Conservation (phyloP, 2,329 filamentous ascomycete species). For the Emmonsiellopsis sp. region DNA sequence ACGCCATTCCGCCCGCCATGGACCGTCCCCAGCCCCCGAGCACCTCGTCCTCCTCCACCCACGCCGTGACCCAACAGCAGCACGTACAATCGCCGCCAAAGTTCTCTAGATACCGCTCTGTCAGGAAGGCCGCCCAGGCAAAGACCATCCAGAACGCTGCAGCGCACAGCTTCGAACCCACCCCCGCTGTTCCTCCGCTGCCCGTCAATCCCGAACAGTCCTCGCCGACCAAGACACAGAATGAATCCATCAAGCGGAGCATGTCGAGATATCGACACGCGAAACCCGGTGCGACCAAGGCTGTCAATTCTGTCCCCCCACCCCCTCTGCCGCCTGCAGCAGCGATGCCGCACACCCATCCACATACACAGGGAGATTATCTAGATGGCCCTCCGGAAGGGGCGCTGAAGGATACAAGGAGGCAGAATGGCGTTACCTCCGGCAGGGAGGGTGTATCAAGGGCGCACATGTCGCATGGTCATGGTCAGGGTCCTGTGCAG, state of each 20-base stretch:
- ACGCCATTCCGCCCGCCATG: background rate
- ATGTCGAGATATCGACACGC: conserved; percentile 31
- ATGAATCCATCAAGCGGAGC: conserved; percentile 23
- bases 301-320: conserved; percentile 7
- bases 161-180: background rate
- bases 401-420: background rate
- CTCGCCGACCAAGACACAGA: conserved; percentile 12
- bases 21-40: background rate
- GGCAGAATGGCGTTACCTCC: background rate
- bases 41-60: background rate
- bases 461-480: background rate
- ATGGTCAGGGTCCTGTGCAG: background rate
- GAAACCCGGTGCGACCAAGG: conserved; percentile 11
- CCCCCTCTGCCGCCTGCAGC: conserved; percentile 4
- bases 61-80: background rate
- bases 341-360: background rate
- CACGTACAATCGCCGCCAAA: conserved; percentile 27
- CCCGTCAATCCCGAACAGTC: conserved; percentile 6
- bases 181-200: conserved; percentile 9
- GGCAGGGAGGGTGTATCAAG: too few relatives aligned
- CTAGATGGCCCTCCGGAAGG: background rate
- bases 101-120: conserved; percentile 51
- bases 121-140: conserved; percentile 38
- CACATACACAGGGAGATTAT: background rate
- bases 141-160: conserved; percentile 14